A percentile compares a stretch with the other conserved stretches of the same genome.
phyloP scores from a whole-genome alignment of 2,329 filamentous ascomycete species.

The Zasmidium cellare region DNA sequence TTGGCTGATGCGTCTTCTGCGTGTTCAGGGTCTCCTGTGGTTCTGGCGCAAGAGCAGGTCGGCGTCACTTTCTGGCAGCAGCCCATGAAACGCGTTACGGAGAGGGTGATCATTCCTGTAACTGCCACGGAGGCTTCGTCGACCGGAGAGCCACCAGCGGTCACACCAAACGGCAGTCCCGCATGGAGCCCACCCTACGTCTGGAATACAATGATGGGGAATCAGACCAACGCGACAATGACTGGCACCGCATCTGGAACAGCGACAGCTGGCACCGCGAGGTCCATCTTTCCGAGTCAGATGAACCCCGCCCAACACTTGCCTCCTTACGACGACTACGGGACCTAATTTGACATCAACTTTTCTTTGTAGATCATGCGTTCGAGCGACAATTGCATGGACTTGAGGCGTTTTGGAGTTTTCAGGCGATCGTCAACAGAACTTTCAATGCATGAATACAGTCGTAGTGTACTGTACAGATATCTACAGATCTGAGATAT shows the following conservation, averaged over 20 bases:
- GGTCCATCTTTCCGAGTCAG: constrained; percentile 3
- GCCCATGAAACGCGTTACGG: constrained; percentile 11
- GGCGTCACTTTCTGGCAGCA: constrained; percentile 23
- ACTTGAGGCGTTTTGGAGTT: background rate
- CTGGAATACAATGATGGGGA: background rate
- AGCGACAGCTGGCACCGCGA: background rate
- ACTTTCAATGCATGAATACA: background rate
- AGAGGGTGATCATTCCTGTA: constrained; percentile 15
- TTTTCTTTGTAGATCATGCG: background rate
- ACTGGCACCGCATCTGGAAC: background rate
- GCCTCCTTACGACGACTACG: background rate
- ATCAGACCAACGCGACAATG: background rate
- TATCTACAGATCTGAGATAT: background rate
- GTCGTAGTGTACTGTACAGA: background rate
- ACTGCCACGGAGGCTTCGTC: background rate
- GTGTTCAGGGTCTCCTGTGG: constrained; percentile 7
- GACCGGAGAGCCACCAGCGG: background rate
- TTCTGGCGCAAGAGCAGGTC: constrained; percentile 23
- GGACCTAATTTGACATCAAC: no score
- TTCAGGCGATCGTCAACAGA: background rate
- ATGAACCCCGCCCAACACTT: background rate
- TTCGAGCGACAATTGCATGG: background rate
- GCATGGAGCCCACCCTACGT: background rate
- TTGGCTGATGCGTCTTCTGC: background rate
- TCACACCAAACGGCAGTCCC: background rate